Conservation (phyloP, 495 filamentous ascomycete species). For the Sordaria brevicollis region DNA sequence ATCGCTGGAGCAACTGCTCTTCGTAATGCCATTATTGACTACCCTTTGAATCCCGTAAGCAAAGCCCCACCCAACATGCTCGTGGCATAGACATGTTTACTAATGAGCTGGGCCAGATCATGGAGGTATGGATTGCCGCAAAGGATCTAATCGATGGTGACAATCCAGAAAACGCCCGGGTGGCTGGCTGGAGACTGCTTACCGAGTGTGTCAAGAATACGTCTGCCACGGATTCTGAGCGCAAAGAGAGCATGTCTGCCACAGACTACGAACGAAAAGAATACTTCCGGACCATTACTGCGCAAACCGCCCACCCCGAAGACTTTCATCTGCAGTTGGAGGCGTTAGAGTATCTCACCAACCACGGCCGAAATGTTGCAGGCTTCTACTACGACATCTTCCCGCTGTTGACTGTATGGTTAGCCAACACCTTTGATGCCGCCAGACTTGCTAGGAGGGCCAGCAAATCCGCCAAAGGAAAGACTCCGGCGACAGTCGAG, state of each 20-base stretch:
- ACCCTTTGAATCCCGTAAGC: slow-evolving; percentile 43
- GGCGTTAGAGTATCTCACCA: slow-evolving; percentile 51
- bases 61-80: background rate
- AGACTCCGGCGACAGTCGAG: slow-evolving; percentile 44
- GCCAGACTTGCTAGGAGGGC: slow-evolving; percentile 37
- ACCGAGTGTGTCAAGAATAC: slow-evolving; percentile 52
- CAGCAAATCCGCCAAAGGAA: slow-evolving; percentile 31
- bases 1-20: slow-evolving; percentile 46
- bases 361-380: slow-evolving; percentile 49
- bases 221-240: slow-evolving; percentile 51
- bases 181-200: slow-evolving; percentile 52
- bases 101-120: slow-evolving; percentile 17
- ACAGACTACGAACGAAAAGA: slow-evolving; percentile 54
- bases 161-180: slow-evolving; percentile 42
- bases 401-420: slow-evolving; percentile 47
- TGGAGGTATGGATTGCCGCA: slow-evolving; percentile 52
- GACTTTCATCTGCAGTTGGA: slow-evolving; percentile 55
- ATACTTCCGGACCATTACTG: slow-evolving; percentile 51
- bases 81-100: background rate
- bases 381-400: slow-evolving; percentile 55
- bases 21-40: slow-evolving; percentile 43
- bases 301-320: slow-evolving; percentile 33
- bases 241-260: slow-evolving; percentile 45
- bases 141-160: slow-evolving; percentile 52
- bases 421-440: slow-evolving; percentile 45